Evolutionary conservation across 306 rosid species (phyloP).

Genomic region (Rosa chinensis): DNA sequence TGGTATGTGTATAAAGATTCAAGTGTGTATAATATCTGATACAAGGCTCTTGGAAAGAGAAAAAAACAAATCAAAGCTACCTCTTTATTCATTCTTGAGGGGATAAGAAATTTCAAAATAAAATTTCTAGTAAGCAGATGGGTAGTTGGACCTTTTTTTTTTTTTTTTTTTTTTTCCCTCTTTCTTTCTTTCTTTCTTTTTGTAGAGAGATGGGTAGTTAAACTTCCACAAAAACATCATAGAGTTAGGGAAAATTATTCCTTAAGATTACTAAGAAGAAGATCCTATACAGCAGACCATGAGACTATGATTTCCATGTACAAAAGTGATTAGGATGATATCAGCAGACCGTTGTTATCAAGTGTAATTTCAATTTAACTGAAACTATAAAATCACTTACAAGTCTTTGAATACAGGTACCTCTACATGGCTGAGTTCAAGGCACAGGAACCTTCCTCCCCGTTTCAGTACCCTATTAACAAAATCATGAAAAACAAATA

Average conservation of each 20-base stretch:
- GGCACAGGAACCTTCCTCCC: slow-evolving; percentile 96
- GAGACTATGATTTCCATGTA: not conserved
- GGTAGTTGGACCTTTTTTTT: not conserved
- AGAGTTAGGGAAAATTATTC: not conserved
- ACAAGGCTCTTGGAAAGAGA: not conserved
- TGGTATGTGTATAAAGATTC: not conserved
- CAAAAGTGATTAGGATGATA: not conserved
- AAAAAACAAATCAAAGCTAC: not conserved
- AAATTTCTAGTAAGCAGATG: not conserved
- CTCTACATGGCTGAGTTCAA: slow-evolving; percentile 90
- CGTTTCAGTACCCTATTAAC: slow-evolving; percentile 69
- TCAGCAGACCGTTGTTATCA: not conserved
- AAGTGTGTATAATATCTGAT: not conserved
- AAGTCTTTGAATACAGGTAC: slow-evolving; percentile 75
- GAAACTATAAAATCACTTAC: slow-evolving; percentile 51
- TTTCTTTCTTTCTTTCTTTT: too few species aligned
- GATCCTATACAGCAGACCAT: not conserved
- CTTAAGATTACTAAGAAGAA: not conserved
- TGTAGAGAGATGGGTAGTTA: not conserved
- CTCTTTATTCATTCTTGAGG: not conserved
- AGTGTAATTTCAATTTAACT: not conserved
- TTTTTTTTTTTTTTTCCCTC: too few species aligned
- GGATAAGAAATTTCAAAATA: not conserved
- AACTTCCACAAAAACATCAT: not conserved
- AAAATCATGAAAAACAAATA: slow-evolving; percentile 6